Base-by-base conservation (phyloP, 1,139 yeast genomes). In the Scheffersomyces insectosa region DNA sequence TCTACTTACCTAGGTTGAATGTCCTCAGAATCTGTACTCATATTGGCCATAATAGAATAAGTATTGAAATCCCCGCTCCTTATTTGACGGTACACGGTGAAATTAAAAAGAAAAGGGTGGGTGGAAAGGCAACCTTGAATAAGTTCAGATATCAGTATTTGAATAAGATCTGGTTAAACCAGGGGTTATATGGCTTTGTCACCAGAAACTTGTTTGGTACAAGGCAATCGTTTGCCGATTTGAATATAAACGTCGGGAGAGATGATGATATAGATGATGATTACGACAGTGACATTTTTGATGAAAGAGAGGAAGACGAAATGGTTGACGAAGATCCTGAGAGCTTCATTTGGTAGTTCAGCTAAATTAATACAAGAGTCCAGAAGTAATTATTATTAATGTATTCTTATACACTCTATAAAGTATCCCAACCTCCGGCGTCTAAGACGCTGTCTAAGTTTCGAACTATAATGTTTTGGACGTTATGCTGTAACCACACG, bases 401-500 rank as follows among this genome's bases (percentile, higher is more conserved):
- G n/a, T 7, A 31, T 20, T 20, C 25, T 20, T 20, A 7, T 20
- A 20, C 25, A 20, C 25, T 20, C 55, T 69, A 91, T 57, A 91
- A 69, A 1, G 97, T 88, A 55, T 87, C 95, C 99, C 99, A 93
- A 1, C 98, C 98, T 10, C 98, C 98, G 30, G 87, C 81, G 63
- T 93, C 98, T 31, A 84, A 66, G 6, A 79, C 81, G 37, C 84
- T 81, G 54, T 91, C 97, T 29, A 93, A 72, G 50, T 82, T 83
- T 51, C 98, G 74, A 1, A 89, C 91, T 37, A 91, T 83, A 43
- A 77, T 74, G 53, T 88, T 89, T 2, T 90, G 85, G 11, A 88
- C 72, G 55, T 87, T 88, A 58, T 90, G 95, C 47, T 80, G 85
- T 20, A 91, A 70, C 91, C 97, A 87, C 39, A 88, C 69, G 31